Percentiles rank a stretch among this genome's conserved stretches.
These are phyloP conservation scores for Eudorina sp. DNA, from an alignment of 139 green algal species.

Conservation along the genomic window DNA sequence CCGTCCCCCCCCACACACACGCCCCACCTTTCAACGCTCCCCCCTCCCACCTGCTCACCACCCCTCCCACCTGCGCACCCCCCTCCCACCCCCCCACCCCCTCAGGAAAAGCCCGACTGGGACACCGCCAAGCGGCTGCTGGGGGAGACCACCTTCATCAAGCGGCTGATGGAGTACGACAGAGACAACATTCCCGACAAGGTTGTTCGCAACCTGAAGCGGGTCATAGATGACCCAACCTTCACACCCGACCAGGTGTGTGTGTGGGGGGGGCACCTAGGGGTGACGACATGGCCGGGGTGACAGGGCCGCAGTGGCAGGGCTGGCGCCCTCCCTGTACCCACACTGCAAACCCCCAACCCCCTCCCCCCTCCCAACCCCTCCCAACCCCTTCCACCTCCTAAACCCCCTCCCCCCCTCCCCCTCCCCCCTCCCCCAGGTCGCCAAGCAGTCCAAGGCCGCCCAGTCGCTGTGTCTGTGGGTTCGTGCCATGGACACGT, in stretches of 20 bases:
- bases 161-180: constrained; percentile 78
- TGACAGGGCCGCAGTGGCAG: no score
- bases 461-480: constrained; percentile 88
- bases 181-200: constrained; percentile 80
- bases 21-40: no score
- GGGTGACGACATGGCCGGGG: no score
- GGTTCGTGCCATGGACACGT: constrained; percentile 89
- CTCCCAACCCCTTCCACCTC: neutral
- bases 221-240: constrained; percentile 74
- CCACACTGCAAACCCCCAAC: neutral
- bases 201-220: constrained; percentile 64
- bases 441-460: constrained; percentile 83
- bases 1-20: no score
- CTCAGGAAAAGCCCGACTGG: constrained; percentile 85
- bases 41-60: no score
- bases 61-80: no score
- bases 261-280: no score
- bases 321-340: neutral
- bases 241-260: constrained; percentile 79
- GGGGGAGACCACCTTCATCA: constrained; percentile 81
- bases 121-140: constrained; percentile 86
- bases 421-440: constrained; percentile 43
- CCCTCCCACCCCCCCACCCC: neutral
- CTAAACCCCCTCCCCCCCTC: neutral
- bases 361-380: neutral